Percentiles rank a stretch among this genome's conserved stretches.
These are phyloP conservation scores for Saccharomyces hybrid DNA, from an alignment of 1,139 yeast genomes.

Conservation along the genomic window DNA sequence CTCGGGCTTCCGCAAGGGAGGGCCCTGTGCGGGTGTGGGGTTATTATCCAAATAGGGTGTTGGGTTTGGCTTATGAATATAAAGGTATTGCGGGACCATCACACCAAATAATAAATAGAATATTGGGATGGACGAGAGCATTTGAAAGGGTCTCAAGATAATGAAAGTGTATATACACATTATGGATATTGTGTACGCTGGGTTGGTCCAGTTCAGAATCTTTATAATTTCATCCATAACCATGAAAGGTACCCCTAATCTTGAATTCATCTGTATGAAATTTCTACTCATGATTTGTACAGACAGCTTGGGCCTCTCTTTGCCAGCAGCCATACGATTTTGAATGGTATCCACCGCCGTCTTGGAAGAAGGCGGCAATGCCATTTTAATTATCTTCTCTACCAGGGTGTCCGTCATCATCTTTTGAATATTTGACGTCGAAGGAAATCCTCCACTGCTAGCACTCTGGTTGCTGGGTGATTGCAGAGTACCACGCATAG, in stretches of 20 bases:
- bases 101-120: conserved; percentile 47
- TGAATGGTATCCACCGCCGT: conserved; percentile 34
- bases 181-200: conserved; percentile 54
- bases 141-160: conserved; percentile 54
- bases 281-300: conserved; percentile 65
- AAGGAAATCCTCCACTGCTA: conserved; percentile 9
- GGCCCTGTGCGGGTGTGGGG: conserved; percentile 51
- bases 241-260: conserved; percentile 55
- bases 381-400: conserved; percentile 61
- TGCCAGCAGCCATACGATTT: conserved; percentile 51
- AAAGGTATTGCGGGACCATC: conserved; percentile 63
- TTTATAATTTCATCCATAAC: conserved; percentile 48
- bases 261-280: conserved; percentile 55
- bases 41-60: conserved; percentile 34
- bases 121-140: conserved; percentile 47
- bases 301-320: conserved; percentile 59
- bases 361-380: conserved; percentile 56
- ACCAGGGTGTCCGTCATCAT: conserved; percentile 60
- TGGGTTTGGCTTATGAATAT: conserved; percentile 34
- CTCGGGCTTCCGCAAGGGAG: conserved; percentile 41
- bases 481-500: neutral
- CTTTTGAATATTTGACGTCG: conserved; percentile 20
- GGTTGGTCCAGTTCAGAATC: conserved; percentile 58
- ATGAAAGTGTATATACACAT: conserved; percentile 49
- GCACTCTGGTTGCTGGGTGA: neutral